phyloP scores from a whole-genome alignment of 2,329 filamentous ascomycete species.

The Mollisiaceae sp. region DNA sequence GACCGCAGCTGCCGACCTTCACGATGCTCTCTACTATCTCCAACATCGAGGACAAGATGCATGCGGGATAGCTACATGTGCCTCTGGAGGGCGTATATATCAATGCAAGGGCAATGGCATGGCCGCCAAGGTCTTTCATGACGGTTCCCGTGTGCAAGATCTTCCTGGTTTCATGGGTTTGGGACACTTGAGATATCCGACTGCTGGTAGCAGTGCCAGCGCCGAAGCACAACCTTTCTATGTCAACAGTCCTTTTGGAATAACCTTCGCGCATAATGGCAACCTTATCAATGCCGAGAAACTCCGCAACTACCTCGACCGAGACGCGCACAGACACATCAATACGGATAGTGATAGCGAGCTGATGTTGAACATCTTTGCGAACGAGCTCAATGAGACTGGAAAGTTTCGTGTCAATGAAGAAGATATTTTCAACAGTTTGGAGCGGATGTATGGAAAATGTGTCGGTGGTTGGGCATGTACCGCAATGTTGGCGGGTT shows the following conservation, averaged over 20 bases:
- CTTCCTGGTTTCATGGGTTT: conserved; percentile 87
- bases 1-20: conserved; percentile 67
- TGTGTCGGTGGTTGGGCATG: conserved; percentile 81
- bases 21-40: conserved; percentile 74
- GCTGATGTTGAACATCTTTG: conserved; percentile 87
- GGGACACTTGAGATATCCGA: conserved; percentile 87
- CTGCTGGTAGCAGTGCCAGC: conserved; percentile 81
- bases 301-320: conserved; percentile 59
- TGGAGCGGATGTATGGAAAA: conserved; percentile 73
- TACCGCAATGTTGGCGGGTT: conserved; percentile 81
- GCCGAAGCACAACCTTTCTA: conserved; percentile 93
- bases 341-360: conserved; percentile 92
- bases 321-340: conserved; percentile 46
- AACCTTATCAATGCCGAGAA: conserved; percentile 82
- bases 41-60: conserved; percentile 85
- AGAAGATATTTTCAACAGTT: conserved; percentile 75
- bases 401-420: conserved; percentile 81
- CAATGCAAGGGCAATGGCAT: conserved; percentile 92
- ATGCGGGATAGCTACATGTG: conserved; percentile 79
- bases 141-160: conserved; percentile 74
- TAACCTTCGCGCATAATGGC: conserved; percentile 83
- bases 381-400: conserved; percentile 78
- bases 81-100: conserved; percentile 77
- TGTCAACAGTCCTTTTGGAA: conserved; percentile 84
- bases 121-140: conserved; percentile 82